Base-by-base conservation (phyloP, 1,284 basidiomycete species). In the Peniophora sp. region DNA sequence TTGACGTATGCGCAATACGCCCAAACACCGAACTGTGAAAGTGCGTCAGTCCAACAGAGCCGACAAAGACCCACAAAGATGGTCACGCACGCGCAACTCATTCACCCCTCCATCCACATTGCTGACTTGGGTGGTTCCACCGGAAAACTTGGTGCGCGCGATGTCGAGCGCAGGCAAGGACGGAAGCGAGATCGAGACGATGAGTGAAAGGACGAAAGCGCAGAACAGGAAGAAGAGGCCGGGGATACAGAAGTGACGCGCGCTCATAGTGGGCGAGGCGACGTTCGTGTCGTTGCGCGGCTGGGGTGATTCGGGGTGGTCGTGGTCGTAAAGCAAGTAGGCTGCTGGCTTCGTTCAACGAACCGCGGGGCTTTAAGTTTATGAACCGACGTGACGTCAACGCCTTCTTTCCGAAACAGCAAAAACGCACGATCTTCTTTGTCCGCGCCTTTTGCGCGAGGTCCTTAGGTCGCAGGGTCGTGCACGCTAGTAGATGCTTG, bases 151-250 rank as follows among this genome's bases (percentile, higher is more conserved):
- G 5, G 76, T 71, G 32, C 85, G 78, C 3, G 74, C 71, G 57
- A 88, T 70, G 64, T 88, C 86, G 54, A 88, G 67, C 0, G 73
- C 75, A 27, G 78, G 69, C 24, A 88, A 67, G 65, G 69, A 81
- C 1, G 86, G 87, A 5, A 88, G 67, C 3, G 85, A 88, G 47
- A 89, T 72, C 18, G 85, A 80, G 43, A 80, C 76, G 55, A 89
- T 66, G 63, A 88, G 69, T 58, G 75, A 76, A 51, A 88, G 75
- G 3, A 85, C 73, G 53, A 87, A 75, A 24, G 87, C 84, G 48
- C 64, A 65, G 57, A 79, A 68, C 49, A 88, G 70, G 61, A 87
- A 76, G 54, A 85, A 59, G 34, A 82, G 62, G 24, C 81, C 83
- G 2, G 83, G 80, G 52, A 86, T 71, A 58, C 81, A 83, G 65